Evolutionary conservation across 2,329 filamentous ascomycete species (phyloP).

Genomic region (Microdochium paspali): DNA sequence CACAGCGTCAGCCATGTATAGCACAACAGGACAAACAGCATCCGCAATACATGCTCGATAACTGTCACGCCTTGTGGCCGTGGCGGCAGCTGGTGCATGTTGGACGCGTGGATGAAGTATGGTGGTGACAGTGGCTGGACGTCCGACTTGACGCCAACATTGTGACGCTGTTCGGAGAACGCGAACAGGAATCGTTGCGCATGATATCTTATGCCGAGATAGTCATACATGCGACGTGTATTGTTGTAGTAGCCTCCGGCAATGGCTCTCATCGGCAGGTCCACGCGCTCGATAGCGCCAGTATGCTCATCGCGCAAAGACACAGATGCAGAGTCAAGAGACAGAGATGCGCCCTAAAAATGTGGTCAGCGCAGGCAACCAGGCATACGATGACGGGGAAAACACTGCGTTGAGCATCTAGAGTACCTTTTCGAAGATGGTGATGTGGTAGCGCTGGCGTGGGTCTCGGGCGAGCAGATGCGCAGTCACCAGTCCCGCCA

Average conservation of each 20-base stretch:
- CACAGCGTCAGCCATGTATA: conserved; percentile 44
- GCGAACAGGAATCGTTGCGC: conserved; percentile 42
- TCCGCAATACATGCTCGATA: conserved; percentile 30
- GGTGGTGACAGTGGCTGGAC: conserved; percentile 11
- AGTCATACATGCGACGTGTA: conserved; percentile 44
- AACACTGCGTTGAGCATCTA: too few relatives aligned
- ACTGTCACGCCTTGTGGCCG: conserved; percentile 26
- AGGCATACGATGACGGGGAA: background rate
- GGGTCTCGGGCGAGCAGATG: conserved; percentile 3
- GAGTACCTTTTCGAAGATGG: conserved; percentile 4
- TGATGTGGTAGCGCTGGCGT: conserved; percentile 3
- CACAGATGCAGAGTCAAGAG: conserved; percentile 28
- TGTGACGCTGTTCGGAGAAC: conserved; percentile 27
- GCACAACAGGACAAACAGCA: conserved; percentile 33
- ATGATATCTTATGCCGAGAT: conserved; percentile 39
- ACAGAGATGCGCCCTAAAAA: conserved; percentile 19
- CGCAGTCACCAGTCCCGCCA: conserved; percentile 4
- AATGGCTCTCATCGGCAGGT: conserved; percentile 27
- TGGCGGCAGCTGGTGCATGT: conserved; percentile 37
- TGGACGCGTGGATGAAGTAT: conserved; percentile 45
- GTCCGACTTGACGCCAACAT: conserved; percentile 1
- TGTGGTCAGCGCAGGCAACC: background rate
- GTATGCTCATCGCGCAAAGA: conserved; percentile 18
- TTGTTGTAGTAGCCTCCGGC: conserved; percentile 41
- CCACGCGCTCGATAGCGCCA: conserved; percentile 22